Evolutionary conservation across 495 filamentous ascomycete genomes (phyloP).

Genomic region (Xylaria flabelliformis): DNA sequence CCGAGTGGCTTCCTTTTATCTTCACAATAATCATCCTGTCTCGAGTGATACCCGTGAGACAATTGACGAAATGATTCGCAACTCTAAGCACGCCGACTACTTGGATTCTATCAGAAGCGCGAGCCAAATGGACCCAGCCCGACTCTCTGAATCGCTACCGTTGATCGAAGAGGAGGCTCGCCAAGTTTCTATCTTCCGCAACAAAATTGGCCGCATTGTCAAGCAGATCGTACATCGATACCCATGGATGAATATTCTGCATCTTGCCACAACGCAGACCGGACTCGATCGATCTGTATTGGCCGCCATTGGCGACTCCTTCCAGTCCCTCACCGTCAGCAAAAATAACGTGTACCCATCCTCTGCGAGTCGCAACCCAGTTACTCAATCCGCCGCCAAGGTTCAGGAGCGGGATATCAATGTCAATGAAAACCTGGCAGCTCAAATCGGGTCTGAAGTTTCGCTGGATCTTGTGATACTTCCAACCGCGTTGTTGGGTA

Average conservation of each 20-base stretch:
- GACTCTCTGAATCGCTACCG: slow-evolving; percentile 34
- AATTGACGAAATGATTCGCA: slow-evolving; percentile 40
- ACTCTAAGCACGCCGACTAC: slow-evolving; percentile 40
- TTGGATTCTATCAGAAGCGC: slow-evolving; percentile 40
- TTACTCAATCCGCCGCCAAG: not conserved
- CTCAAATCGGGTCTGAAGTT: slow-evolving; percentile 27
- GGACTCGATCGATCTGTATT: slow-evolving; percentile 42
- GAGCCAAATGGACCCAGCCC: slow-evolving; percentile 22
- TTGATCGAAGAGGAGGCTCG: slow-evolving; percentile 40
- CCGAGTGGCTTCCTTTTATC: slow-evolving; percentile 45
- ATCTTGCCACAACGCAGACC: slow-evolving; percentile 38
- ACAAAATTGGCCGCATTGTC: slow-evolving; percentile 44
- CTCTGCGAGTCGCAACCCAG: not conserved
- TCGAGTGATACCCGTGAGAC: slow-evolving; percentile 36
- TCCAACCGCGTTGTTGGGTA: slow-evolving; percentile 41
- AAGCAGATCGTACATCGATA: slow-evolving; percentile 52
- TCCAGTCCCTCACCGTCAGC: slow-evolving; percentile 41
- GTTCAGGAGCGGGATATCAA: slow-evolving; percentile 33
- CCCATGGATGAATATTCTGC: slow-evolving; percentile 51
- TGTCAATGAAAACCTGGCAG: slow-evolving; percentile 25
- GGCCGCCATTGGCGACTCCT: slow-evolving; percentile 41
- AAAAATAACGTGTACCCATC: slow-evolving; percentile 9
- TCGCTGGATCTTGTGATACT: slow-evolving; percentile 49
- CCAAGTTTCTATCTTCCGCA: slow-evolving; percentile 39
- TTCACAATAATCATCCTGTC: not conserved